Base-by-base conservation (phyloP, 306 rosid species). In the Betula pendula region DNA sequence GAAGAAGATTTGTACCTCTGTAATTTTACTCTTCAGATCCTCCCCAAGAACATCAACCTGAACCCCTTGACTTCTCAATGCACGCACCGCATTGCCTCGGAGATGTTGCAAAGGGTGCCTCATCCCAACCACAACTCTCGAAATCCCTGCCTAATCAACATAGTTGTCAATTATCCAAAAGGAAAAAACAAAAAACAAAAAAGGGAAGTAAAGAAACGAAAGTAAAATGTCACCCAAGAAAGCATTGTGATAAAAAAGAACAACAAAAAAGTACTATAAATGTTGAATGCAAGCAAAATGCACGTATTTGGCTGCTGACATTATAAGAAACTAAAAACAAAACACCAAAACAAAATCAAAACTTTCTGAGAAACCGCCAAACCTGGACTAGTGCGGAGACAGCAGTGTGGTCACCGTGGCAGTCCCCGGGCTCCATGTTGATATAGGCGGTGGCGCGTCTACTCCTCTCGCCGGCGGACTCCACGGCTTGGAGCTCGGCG, bases 371-470 rank as follows among this genome's bases (percentile, higher is more conserved):
- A 15, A 19, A 15, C 40, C 9, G 9, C 3, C 33, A 47, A 82
- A 93, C 98, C 98, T 90, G 90, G 73, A 90, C 75, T 8, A 95
- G 89, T 53, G 97, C 90, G 29, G 98, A 88, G 6, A 92, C 92
- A 15, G 96, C 96, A n/a, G 90, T 59, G 73, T 66, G 83, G 76
- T 92, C 96, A 12, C 96, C 96, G 31, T 91, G 88, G 84, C 93
- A 95, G 73, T 92, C 98, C 9, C 96, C 96, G 6, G 98, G 88
- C 76, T 95, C 98, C 97, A 95, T 70, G 75, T 95, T 95, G 33
- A 95, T 87, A 77, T 90, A 92, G 1, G 97, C 97, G 2, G 93
- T 90, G 72, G 92, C 82, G 10, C 88, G 81, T 31, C 87, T 81
- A 69, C 88, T 83, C 35, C 3, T 50, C 14, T 79, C 83, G 0